Evolutionary conservation across 2,329 filamentous ascomycete species (phyloP).

Genomic region (Penicillium olsonii): DNA sequence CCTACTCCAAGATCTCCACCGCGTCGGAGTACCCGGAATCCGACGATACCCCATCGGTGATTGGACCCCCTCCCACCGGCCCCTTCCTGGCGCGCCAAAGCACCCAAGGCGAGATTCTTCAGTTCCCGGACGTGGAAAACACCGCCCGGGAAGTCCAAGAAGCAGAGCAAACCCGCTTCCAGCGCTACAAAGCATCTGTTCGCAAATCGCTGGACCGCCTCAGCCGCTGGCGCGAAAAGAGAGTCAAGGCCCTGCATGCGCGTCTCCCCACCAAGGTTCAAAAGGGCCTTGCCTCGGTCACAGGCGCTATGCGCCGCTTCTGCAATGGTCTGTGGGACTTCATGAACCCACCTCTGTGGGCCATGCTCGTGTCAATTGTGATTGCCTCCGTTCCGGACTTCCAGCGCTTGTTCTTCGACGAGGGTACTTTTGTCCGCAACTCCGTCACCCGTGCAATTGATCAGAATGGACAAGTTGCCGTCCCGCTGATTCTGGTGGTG

Average conservation of each 20-base stretch:
- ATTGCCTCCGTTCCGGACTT: slow-evolving; percentile 84
- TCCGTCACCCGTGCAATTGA: slow-evolving; percentile 85
- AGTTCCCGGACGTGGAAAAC: slow-evolving; percentile 52
- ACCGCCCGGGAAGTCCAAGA: slow-evolving; percentile 26
- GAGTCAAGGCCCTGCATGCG: slow-evolving; percentile 42
- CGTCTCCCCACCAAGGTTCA: slow-evolving; percentile 57
- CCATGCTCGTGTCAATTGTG: slow-evolving; percentile 88
- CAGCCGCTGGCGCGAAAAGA: slow-evolving; percentile 22
- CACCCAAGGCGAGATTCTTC: slow-evolving; percentile 59
- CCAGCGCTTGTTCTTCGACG: slow-evolving; percentile 82
- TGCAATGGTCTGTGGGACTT: slow-evolving; percentile 78
- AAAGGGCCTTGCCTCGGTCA: slow-evolving; percentile 47
- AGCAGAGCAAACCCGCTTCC: slow-evolving; percentile 30
- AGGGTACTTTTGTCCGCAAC: slow-evolving; percentile 88
- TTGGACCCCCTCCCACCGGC: slow-evolving; percentile 35
- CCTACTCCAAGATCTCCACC: slow-evolving; percentile 37
- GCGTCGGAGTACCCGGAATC: slow-evolving; percentile 17
- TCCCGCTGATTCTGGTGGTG: slow-evolving; percentile 92
- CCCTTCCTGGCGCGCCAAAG: slow-evolving; percentile 42
- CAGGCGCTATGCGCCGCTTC: slow-evolving; percentile 52
- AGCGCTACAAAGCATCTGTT: slow-evolving; percentile 29
- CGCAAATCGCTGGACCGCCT: slow-evolving; percentile 21
- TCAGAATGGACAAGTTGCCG: slow-evolving; percentile 86
- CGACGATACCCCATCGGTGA: slow-evolving; percentile 23
- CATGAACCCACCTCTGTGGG: slow-evolving; percentile 98